These are phyloP conservation scores for Proliferodiscus dingleyae DNA, from an alignment of 2,329 filamentous ascomycete genomes.

Conservation along the genomic window DNA sequence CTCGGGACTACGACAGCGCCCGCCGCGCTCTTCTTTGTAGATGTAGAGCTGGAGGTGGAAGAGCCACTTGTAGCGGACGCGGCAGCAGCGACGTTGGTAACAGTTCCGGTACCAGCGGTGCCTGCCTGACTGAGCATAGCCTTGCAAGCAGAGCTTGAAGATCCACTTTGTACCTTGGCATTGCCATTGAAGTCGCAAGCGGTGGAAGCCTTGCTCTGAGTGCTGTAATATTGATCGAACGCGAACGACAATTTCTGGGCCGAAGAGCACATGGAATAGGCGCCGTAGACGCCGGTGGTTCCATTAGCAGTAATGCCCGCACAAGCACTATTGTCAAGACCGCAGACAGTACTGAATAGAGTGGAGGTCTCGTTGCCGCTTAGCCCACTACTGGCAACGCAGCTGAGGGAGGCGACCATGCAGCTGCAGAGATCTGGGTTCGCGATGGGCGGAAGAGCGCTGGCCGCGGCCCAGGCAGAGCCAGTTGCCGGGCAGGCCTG, in stretches of 20 bases:
- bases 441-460: conserved; percentile 73
- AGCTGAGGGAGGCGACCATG: conserved; percentile 72
- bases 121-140: conserved; percentile 59
- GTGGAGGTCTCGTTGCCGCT: conserved; percentile 54
- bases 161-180: conserved; percentile 48
- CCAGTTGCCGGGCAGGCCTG: conserved; percentile 65
- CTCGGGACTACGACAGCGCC: conserved; percentile 39
- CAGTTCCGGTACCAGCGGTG: conserved; percentile 51
- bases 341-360: conserved; percentile 74
- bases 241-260: conserved; percentile 69
- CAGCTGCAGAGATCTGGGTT: conserved; percentile 77
- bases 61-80: conserved; percentile 31
- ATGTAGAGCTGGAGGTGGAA: conserved; percentile 20
- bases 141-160: conserved; percentile 49
- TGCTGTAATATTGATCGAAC: conserved; percentile 67
- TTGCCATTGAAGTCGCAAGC: conserved; percentile 71
- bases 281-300: conserved; percentile 64
- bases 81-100: conserved; percentile 43
- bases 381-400: conserved; percentile 58
- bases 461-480: conserved; percentile 63
- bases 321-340: conserved; percentile 51
- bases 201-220: conserved; percentile 45
- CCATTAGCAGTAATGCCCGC: conserved; percentile 64
- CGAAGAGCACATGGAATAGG: conserved; percentile 71
- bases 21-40: conserved; percentile 31